Evolutionary conservation across 1,139 yeast species (phyloP).

Genomic region (Hyphopichia buzzinii): DNA sequence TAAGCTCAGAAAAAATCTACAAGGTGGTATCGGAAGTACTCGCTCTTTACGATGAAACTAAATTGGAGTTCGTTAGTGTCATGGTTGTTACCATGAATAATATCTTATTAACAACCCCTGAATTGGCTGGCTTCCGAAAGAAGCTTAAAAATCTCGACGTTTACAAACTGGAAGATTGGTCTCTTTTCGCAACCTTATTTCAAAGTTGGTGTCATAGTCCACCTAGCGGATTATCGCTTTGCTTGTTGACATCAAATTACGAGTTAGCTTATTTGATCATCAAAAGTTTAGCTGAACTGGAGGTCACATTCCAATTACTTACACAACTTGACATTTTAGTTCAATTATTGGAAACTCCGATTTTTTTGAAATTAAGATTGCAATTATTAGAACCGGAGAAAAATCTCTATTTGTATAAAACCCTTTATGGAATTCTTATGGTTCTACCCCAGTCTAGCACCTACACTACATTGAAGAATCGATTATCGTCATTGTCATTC

Average conservation of each 20-base stretch:
- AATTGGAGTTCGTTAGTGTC: constrained; percentile 70
- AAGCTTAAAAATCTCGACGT: constrained; percentile 53
- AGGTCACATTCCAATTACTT: constrained; percentile 66
- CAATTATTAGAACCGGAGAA: constrained; percentile 86
- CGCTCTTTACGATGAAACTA: constrained; percentile 51
- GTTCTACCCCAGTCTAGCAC: constrained; percentile 95
- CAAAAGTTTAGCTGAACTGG: constrained; percentile 72
- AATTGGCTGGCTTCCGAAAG: constrained; percentile 65
- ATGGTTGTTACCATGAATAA: constrained; percentile 88
- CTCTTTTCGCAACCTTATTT: constrained; percentile 73
- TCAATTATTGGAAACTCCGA: constrained; percentile 77
- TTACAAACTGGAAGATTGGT: constrained; percentile 59
- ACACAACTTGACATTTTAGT: constrained; percentile 80
- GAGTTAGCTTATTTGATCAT: constrained; percentile 82
- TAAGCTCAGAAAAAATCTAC: constrained; percentile 82
- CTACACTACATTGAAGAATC: constrained; percentile 71
- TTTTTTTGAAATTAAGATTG: constrained; percentile 80
- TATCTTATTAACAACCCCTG: constrained; percentile 86
- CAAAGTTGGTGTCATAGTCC: constrained; percentile 93
- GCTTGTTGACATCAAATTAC: constrained; percentile 85
- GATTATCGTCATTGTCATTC: constrained; percentile 54
- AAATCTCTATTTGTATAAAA: constrained; percentile 79
- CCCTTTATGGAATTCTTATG: constrained; percentile 91
- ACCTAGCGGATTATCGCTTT: constrained; percentile 82
- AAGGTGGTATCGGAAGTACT: constrained; percentile 77